A percentile compares a stretch with the other conserved stretches of the same genome.
These are phyloP conservation scores for Candida chauliodis DNA, from an alignment of 805 yeast species.

Conservation along the genomic window DNA sequence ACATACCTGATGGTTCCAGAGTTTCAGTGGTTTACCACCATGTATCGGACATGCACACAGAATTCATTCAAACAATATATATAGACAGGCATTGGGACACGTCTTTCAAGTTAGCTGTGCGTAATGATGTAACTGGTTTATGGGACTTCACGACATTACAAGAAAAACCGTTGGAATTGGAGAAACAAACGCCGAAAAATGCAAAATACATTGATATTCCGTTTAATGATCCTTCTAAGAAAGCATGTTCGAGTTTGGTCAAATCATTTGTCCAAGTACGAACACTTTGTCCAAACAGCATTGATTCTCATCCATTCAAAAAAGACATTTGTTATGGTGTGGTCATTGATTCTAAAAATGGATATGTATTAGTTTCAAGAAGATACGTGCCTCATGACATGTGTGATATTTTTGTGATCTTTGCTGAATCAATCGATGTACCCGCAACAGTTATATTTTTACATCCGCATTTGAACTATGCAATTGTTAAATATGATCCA, in stretches of 20 bases:
- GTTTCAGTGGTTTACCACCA: conserved; percentile 73
- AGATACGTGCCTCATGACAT: conserved; percentile 78
- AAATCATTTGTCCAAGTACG: conserved; percentile 72
- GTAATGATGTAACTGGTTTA: conserved; percentile 54
- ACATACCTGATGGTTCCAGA: conserved; percentile 70
- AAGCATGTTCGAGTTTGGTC: conserved; percentile 52
- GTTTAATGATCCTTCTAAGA: conserved; percentile 39
- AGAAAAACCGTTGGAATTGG: conserved; percentile 61
- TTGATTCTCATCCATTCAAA: conserved; percentile 71
- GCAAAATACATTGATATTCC: conserved; percentile 75
- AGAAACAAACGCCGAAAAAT: conserved; percentile 48
- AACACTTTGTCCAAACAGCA: conserved; percentile 58
- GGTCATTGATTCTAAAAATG: conserved; percentile 74
- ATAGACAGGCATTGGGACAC: conserved; percentile 86
- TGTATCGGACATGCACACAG: conserved; percentile 75
- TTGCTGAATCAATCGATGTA: conserved; percentile 81
- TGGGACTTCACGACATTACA: conserved; percentile 54
- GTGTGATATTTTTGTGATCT: conserved; percentile 68
- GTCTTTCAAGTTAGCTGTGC: conserved; percentile 61
- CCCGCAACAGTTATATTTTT: conserved; percentile 78
- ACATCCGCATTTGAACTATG: conserved; percentile 86
- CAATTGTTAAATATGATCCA: conserved; percentile 81
- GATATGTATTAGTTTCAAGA: conserved; percentile 77
- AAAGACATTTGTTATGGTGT: conserved; percentile 70
- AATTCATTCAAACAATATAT: conserved; percentile 59